phyloP scores from a whole-genome alignment of 257 asterid species.

The Coffea eugenioides region DNA sequence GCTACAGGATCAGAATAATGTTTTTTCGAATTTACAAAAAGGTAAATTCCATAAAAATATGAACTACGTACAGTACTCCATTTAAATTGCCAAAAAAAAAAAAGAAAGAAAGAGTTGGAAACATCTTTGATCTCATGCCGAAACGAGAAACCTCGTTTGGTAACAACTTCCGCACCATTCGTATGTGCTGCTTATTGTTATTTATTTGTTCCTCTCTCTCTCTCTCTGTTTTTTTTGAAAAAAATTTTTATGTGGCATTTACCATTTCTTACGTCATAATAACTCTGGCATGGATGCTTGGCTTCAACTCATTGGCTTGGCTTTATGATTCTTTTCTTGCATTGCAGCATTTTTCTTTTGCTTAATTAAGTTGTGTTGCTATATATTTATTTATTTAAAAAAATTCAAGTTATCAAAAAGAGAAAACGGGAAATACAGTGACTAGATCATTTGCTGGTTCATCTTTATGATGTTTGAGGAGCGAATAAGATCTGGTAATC shows the following conservation, averaged over 20 bases:
- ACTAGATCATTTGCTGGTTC: not conserved
- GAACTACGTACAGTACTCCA: not conserved
- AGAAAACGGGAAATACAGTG: too few relatives aligned
- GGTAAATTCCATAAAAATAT: not conserved
- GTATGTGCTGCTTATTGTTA: constrained; percentile 26
- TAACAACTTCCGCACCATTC: constrained; percentile 43
- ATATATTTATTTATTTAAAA: too few relatives aligned
- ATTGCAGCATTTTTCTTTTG: constrained; percentile 23
- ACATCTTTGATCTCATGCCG: not conserved
- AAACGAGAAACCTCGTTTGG: constrained; percentile 41
- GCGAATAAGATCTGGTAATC: not conserved
- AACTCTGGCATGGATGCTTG: constrained; percentile 12
- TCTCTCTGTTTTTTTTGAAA: not conserved
- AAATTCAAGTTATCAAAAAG: too few relatives aligned
- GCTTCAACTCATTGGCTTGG: constrained; percentile 14
- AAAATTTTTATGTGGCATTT: not conserved
- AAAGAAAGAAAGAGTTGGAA: not conserved
- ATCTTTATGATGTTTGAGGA: not conserved
- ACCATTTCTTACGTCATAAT: constrained; percentile 5
- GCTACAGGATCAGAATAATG: constrained; percentile 8
- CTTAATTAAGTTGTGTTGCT: constrained; percentile 22
- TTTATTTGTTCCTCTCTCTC: not conserved
- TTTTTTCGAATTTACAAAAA: not conserved
- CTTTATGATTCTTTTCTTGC: constrained; percentile 38
- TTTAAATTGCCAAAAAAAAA: not conserved